A percentile compares a stretch with the other conserved stretches of the same genome.
Conservation (phyloP, 192 early-diverging fungal species). For the Podila epicladia region DNA sequence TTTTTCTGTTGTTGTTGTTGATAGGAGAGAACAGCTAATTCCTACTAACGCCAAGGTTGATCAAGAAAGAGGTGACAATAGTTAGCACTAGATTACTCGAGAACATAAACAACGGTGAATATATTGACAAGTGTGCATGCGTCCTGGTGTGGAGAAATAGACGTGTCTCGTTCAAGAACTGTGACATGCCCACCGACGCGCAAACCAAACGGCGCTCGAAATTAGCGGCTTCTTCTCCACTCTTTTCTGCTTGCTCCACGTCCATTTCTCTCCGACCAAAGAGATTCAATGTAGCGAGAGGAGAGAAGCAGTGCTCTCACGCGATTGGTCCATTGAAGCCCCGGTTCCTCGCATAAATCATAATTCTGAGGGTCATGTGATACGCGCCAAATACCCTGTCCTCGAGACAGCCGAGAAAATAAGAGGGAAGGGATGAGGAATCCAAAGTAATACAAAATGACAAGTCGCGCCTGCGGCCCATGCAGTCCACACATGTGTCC, state of each 20-base stretch:
- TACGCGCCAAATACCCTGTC: neutral
- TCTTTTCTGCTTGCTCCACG: neutral
- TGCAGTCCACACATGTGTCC: too few relatives aligned
- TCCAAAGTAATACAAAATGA: neutral
- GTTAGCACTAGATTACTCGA: neutral
- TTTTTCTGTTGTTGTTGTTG: neutral
- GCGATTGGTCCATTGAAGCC: too few relatives aligned
- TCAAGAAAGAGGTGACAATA: too few relatives aligned
- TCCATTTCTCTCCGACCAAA: too few relatives aligned
- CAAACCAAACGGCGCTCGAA: neutral
- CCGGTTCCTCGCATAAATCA: too few relatives aligned
- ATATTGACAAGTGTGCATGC: neutral
- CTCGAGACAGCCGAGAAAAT: neutral
- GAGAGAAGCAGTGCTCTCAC: too few relatives aligned
- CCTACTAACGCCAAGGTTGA: neutral
- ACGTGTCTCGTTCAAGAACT: neutral
- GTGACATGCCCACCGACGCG: too few relatives aligned
- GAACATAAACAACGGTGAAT: neutral
- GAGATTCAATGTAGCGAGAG: too few relatives aligned
- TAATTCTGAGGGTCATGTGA: constrained; percentile 5
- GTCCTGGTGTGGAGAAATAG: neutral
- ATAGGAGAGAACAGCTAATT: neutral
- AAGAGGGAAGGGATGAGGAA: neutral
- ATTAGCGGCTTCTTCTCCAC: neutral
- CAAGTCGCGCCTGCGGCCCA: neutral